These are phyloP conservation scores for Pneumocystis oryctolagi DNA, from an alignment of 1,139 yeast species.

Conservation along the genomic window DNA sequence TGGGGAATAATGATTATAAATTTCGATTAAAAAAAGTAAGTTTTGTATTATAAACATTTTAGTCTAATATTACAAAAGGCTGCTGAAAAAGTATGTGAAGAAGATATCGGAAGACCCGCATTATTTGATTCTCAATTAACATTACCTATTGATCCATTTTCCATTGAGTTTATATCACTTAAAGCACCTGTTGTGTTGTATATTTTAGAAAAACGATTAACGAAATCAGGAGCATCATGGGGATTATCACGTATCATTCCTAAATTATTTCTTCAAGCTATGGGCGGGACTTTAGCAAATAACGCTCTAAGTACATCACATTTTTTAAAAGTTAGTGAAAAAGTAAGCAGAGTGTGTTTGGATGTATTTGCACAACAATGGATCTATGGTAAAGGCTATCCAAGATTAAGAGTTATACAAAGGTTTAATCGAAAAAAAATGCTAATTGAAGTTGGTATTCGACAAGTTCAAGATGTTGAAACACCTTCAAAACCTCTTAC, in stretches of 20 bases:
- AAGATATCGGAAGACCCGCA: constrained; percentile 73
- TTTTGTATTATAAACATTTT: not conserved
- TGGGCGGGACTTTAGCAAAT: constrained; percentile 81
- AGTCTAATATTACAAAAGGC: constrained; percentile 1
- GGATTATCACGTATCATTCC: constrained; percentile 88
- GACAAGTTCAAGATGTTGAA: constrained; percentile 72
- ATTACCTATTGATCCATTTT: constrained; percentile 53
- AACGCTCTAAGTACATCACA: constrained; percentile 70
- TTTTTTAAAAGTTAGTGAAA: constrained; percentile 83
- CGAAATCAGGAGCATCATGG: constrained; percentile 85
- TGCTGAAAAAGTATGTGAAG: constrained; percentile 51
- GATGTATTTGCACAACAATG: constrained; percentile 83
- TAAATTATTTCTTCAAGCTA: constrained; percentile 77
- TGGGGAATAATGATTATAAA: constrained; percentile 75
- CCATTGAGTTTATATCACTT: constrained; percentile 48
- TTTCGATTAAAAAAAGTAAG: constrained; percentile 46
- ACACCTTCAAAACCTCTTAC: constrained; percentile 27
- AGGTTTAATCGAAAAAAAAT: constrained; percentile 85
- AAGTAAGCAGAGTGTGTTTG: constrained; percentile 74
- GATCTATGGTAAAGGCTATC: constrained; percentile 83
- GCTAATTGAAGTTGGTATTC: constrained; percentile 84
- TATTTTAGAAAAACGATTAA: constrained; percentile 81
- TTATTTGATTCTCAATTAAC: constrained; percentile 51
- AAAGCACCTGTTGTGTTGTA: constrained; percentile 78
- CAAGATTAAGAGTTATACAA: constrained; percentile 76